Evolutionary conservation across 1,284 basidiomycete species (phyloP).

Genomic region (Chalciporus piperatoides): DNA sequence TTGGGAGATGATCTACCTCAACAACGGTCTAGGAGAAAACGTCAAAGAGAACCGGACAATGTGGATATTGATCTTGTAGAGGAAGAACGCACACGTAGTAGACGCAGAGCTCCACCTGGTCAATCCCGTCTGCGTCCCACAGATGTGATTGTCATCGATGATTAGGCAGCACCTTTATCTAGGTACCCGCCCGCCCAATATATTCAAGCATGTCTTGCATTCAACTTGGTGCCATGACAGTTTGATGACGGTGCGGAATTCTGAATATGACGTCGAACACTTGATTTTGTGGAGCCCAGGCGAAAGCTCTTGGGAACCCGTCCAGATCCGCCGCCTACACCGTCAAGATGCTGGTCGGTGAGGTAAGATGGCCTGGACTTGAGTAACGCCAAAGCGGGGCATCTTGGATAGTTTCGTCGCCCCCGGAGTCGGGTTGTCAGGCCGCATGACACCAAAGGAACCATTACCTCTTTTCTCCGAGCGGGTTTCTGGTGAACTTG

Average conservation of each 20-base stretch:
- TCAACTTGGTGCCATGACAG: neutral
- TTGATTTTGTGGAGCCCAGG: neutral
- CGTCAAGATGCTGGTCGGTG: neutral
- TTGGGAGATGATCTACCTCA: slow-evolving; percentile 39
- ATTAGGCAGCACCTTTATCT: slow-evolving; percentile 19
- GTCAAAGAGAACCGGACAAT: slow-evolving; percentile 25
- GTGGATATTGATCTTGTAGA: slow-evolving; percentile 30
- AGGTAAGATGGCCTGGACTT: neutral
- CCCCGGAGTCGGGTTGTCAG: neutral
- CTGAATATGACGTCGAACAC: neutral
- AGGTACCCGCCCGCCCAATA: neutral
- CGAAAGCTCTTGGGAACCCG: neutral
- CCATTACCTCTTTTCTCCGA: neutral
- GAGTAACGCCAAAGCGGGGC: neutral
- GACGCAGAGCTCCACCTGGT: slow-evolving; percentile 14
- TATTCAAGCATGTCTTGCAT: neutral
- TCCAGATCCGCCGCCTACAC: neutral
- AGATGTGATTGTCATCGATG: slow-evolving; percentile 45
- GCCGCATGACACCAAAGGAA: neutral
- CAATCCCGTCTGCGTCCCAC: slow-evolving; percentile 14
- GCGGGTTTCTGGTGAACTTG: neutral
- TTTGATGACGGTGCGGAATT: neutral
- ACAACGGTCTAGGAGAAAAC: slow-evolving; percentile 20
- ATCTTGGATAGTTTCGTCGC: neutral
- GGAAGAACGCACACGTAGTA: slow-evolving; percentile 17